Base-by-base conservation (phyloP, 192 early-diverging fungal species). In the Umbelopsis sp. region DNA sequence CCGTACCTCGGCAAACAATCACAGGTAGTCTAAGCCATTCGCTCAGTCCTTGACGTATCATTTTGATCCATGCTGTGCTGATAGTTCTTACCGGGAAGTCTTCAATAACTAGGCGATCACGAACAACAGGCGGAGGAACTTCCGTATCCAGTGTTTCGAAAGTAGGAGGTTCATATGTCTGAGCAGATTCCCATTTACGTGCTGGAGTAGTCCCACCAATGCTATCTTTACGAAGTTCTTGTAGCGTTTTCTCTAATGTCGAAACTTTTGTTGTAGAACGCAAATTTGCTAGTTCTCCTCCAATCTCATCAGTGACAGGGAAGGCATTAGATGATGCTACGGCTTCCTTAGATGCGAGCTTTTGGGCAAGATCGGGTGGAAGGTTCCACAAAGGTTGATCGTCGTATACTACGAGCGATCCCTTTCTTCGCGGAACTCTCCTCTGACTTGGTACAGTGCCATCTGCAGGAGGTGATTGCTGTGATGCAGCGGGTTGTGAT, bases 21-120 rank as follows among this genome's bases (percentile, higher is more conserved):
- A 80, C 74, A 24, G 74, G 78, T 12, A 77, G 50, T 50, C 78
- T 24, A 80, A 78, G 31, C 89, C 89, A 91, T 74, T 91, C 89
- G 43, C 74, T 77, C 47, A 91, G 54, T 20, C 89, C 89, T 65
- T 90, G 85, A 65, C 89, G 86, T 9, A 90, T 77, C 86, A 91
- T 90, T 65, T 91, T 91, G 52, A 91, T 91, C 89, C 89, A 91
- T 11, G 80, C 81, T 0, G 88, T 90, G 47, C 82, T 84, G 25
- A 91, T 86, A 47, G 77, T 81, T 7, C 88, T 87, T 11, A 68
- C 68, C 11, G 85, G 84, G 52, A 86, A 91, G 53, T 91, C 89
- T 12, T 88, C 88, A 77, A 91, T 83, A 3, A 79, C 77, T 41
- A 91, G 70, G n/a, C 74, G 68, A 71, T 91, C 89, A 26, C 83